Evolutionary conservation across 148 eudicot species (phyloP), one percentile per base, ranked within the genome.

Genomic region (Polygonum maritimum): DNA sequence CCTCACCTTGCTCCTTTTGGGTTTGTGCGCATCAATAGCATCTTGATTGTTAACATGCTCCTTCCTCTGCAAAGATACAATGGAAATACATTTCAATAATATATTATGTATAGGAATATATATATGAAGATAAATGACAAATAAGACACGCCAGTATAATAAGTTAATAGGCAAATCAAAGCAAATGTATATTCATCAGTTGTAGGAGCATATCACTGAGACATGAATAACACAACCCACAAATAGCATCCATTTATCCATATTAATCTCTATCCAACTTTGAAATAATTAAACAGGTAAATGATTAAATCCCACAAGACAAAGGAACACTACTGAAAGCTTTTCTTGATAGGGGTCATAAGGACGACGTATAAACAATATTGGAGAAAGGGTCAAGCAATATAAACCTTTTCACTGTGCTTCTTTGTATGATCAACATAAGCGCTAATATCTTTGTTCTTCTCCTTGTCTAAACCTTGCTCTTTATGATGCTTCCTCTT

Each of bases 401-500:
- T 38, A 49, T 85, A 65, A 76, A 92, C 98, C 98, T 94, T 94
- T 79, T 94, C 98, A 81, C 85, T 91, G 77, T 86, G 89, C 80
- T 85, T 93, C 82, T 86, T 91, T 9, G 92, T 85, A 77, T 81
- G 86, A 79, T 93, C 92, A 77, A 88, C 90, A 38, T 80, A 90
- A 71, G 88, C 86, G 74, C 86, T 87, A 84, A 80, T 92, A 78
- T 92, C 96, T 78, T 88, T 92, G 80, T 87, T 22, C 14, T 10
- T 57, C 57, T 65, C 78, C 81, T 86, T 94, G 74, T 90, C 97
- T 81, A 90, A 88, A 76, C 89, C 89, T 77, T 88, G 90, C 77
- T 92, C 98, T 84, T 92, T 95, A 80, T 90, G 94, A 74, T 89
- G 98, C 81, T 87, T 92, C 83, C 83, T 92, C 87, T 92, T 95